Evolutionary conservation across 495 filamentous ascomycete genomes (phyloP).

Genomic region (Stereocaulon alpinum): DNA sequence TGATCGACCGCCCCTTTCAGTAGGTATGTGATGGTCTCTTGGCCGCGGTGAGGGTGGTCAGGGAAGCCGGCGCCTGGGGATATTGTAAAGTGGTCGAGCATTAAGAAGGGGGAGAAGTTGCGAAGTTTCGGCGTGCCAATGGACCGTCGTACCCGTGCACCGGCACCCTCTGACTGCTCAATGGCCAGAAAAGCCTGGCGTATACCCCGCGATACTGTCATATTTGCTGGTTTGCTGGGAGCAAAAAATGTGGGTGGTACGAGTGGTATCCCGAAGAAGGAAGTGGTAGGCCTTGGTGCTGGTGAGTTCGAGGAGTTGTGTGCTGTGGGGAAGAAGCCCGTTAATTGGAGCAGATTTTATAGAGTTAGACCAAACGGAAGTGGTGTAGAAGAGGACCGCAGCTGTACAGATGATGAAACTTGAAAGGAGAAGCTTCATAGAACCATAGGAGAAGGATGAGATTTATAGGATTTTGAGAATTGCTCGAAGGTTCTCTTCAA

Average conservation of each 20-base stretch:
- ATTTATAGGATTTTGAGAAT: slow-evolving; percentile 28
- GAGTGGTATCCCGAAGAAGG: slow-evolving; percentile 17
- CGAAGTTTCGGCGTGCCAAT: slow-evolving; percentile 76
- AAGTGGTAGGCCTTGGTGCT: slow-evolving; percentile 24
- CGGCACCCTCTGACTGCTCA: slow-evolving; percentile 83
- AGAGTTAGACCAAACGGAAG: not conserved
- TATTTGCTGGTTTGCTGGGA: slow-evolving; percentile 34
- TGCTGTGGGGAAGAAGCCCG: not conserved
- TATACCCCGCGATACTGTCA: slow-evolving; percentile 65
- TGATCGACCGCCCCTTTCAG: slow-evolving; percentile 79
- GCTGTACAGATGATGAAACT: slow-evolving; percentile 36
- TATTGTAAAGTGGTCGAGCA: slow-evolving; percentile 91
- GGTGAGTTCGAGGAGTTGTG: slow-evolving; percentile 11
- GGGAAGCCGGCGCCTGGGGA: slow-evolving; percentile 77
- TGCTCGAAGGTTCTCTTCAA: slow-evolving; percentile 12
- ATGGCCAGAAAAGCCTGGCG: slow-evolving; percentile 70
- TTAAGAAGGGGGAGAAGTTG: slow-evolving; percentile 89
- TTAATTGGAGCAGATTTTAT: slow-evolving; percentile 5
- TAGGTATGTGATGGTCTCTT: slow-evolving; percentile 89
- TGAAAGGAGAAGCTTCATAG: slow-evolving; percentile 35
- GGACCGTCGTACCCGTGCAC: slow-evolving; percentile 76
- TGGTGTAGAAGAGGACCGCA: slow-evolving; percentile 26
- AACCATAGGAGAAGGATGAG: slow-evolving; percentile 13
- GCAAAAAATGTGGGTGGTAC: slow-evolving; percentile 18
- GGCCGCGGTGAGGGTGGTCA: slow-evolving; percentile 68